Evolutionary conservation across 1,284 basidiomycete species (phyloP).

Genomic region (Puccinia polysora): DNA sequence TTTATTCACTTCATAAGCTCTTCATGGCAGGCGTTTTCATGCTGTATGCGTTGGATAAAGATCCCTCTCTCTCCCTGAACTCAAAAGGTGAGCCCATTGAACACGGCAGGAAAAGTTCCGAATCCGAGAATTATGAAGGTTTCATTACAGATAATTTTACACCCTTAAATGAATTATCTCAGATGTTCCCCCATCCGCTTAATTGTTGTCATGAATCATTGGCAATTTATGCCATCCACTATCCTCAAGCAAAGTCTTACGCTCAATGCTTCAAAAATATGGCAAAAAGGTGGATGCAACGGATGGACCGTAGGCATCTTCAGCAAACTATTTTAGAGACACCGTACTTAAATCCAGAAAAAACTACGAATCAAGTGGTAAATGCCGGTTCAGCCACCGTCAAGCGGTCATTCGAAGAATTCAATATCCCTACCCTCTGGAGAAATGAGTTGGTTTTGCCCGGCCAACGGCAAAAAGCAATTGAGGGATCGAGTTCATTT

Average conservation of each 20-base stretch:
- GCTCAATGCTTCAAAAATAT: slow-evolving; percentile 33
- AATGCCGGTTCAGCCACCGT: background rate
- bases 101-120: too few species aligned
- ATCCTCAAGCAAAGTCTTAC: slow-evolving; percentile 27
- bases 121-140: background rate
- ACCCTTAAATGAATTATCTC: background rate
- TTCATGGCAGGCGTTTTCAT: slow-evolving; percentile 38
- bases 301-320: slow-evolving; percentile 1
- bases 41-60: slow-evolving; percentile 31
- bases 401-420: background rate
- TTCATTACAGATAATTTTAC: background rate
- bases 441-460: slow-evolving; percentile 8
- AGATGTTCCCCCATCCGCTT: background rate
- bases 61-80: slow-evolving; percentile 5
- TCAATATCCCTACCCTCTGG: slow-evolving; percentile 5
- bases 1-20: slow-evolving; percentile 35
- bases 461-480: background rate
- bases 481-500: background rate
- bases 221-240: slow-evolving; percentile 32
- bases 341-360: slow-evolving; percentile 1
- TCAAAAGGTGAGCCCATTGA: background rate
- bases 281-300: slow-evolving; percentile 2
- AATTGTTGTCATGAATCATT: slow-evolving; percentile 27
- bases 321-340: background rate
- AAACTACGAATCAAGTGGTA: background rate